A percentile compares a stretch with the other conserved stretches of the same genome.
Evolutionary conservation across 2,329 filamentous ascomycete genomes (phyloP).

Genomic region (Blumeriella jaapii): DNA sequence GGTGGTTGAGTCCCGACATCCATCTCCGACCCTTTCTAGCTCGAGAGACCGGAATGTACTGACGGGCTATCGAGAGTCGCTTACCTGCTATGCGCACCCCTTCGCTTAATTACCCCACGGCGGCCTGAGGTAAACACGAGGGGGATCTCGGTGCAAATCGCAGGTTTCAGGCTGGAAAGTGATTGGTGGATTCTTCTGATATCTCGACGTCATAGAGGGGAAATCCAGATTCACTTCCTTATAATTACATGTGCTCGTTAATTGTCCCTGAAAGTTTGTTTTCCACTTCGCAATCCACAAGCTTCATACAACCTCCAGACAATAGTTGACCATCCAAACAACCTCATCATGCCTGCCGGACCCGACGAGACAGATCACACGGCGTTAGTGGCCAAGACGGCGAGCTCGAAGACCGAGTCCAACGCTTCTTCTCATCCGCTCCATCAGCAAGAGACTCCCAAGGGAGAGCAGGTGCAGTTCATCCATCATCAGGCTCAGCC

Average conservation of each 20-base stretch:
- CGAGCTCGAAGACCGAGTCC: constrained; percentile 27
- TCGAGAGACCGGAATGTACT: no score
- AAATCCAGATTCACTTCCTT: no score
- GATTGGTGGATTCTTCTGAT: no score
- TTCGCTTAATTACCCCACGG: no score
- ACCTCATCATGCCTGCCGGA: constrained; percentile 28
- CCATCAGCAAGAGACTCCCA: constrained; percentile 29
- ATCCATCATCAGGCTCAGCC: constrained; percentile 43
- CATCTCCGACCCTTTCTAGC: no score
- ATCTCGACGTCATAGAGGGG: no score
- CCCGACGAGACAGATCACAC: constrained; percentile 28
- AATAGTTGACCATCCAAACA: constrained; percentile 1
- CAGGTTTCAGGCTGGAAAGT: no score
- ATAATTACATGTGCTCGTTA: neutral
- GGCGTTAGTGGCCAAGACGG: constrained; percentile 29
- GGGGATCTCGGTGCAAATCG: no score
- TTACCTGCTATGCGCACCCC: no score
- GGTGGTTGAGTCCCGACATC: no score
- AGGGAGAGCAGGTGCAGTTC: constrained; percentile 37
- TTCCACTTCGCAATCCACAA: neutral
- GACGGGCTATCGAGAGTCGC: no score
- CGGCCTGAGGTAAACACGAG: no score
- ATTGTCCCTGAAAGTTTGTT: neutral
- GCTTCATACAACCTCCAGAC: neutral
- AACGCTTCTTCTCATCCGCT: constrained; percentile 28